Evolutionary conservation across 1,284 basidiomycete species (phyloP).

Genomic region (Stygiomarasmius scandens): DNA sequence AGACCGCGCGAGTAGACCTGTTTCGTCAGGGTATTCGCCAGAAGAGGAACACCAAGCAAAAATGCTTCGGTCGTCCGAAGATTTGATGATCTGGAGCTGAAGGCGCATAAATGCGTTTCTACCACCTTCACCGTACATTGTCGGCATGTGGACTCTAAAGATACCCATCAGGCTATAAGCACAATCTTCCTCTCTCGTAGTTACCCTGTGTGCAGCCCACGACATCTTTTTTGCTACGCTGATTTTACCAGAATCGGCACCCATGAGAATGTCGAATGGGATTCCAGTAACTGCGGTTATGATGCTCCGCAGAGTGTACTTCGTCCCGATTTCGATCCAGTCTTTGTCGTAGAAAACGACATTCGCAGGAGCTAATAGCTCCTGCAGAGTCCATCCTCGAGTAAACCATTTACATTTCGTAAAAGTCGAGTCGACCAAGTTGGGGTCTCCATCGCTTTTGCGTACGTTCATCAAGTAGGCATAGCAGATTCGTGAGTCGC

Average conservation of each 20-base stretch:
- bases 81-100: slow-evolving; percentile 2
- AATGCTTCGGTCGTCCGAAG: neutral
- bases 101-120: neutral
- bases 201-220: neutral
- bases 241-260: neutral
- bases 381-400: slow-evolving; percentile 2
- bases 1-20: neutral
- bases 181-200: neutral
- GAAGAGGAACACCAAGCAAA: neutral
- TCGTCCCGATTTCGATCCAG: slow-evolving; percentile 1
- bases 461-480: no score
- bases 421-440: neutral
- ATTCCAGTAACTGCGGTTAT: neutral
- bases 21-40: neutral
- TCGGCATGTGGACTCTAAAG: slow-evolving; percentile 1
- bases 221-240: slow-evolving; percentile 1
- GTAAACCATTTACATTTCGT: slow-evolving; percentile 1
- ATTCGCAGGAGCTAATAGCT: neutral
- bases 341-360: neutral
- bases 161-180: slow-evolving; percentile 3
- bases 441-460: no score
- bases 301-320: neutral
- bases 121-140: neutral
- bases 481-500: no score
- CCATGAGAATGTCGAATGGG: neutral